These are phyloP conservation scores for Globisporangium perplexum DNA, from an alignment of 352 stramenopile species.

Conservation along the genomic window DNA sequence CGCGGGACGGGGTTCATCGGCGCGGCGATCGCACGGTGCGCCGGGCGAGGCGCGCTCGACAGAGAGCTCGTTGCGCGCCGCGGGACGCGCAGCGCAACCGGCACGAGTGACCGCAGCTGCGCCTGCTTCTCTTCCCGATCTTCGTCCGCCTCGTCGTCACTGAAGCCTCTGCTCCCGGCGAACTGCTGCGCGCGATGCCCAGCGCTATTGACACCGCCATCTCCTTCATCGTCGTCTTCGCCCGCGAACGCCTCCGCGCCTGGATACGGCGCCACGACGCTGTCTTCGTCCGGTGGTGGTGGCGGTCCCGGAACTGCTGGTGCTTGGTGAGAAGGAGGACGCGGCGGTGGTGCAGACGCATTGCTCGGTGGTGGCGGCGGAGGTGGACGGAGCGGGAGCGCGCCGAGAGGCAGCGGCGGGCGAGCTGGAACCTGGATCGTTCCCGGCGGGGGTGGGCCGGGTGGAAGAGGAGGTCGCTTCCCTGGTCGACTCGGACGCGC, in stretches of 20 bases:
- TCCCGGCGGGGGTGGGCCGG: conserved; percentile 40
- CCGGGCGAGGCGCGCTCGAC: conserved; percentile 1
- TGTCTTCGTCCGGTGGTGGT: conserved; percentile 3
- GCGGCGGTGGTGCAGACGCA: conserved; percentile 11
- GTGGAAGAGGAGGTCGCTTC: conserved; percentile 54
- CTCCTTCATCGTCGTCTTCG: conserved; percentile 4
- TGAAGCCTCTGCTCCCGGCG: background rate
- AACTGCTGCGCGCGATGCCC: background rate
- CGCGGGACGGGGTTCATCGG: conserved; percentile 18
- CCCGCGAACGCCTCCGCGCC: conserved; percentile 3
- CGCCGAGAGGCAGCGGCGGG: conserved; percentile 45
- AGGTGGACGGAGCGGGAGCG: conserved; percentile 28
- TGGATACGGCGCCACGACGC: conserved; percentile 36
- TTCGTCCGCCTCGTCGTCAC: conserved; percentile 22
- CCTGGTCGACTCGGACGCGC: conserved; percentile 27
- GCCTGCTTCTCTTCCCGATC: conserved; percentile 30
- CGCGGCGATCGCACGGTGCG: conserved; percentile 6
- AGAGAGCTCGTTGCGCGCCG: conserved; percentile 18
- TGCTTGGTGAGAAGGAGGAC: conserved; percentile 7
- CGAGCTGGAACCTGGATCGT: conserved; percentile 55
- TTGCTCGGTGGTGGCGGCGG: conserved; percentile 21
- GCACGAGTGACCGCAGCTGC: conserved; percentile 51
- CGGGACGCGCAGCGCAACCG: conserved; percentile 53
- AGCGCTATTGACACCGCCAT: background rate
- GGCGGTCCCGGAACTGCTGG: background rate